A percentile compares a stretch with the other conserved stretches of the same genome.
Conservation (phyloP, 75 land plant species). For the Selaginella moellendorffii region DNA sequence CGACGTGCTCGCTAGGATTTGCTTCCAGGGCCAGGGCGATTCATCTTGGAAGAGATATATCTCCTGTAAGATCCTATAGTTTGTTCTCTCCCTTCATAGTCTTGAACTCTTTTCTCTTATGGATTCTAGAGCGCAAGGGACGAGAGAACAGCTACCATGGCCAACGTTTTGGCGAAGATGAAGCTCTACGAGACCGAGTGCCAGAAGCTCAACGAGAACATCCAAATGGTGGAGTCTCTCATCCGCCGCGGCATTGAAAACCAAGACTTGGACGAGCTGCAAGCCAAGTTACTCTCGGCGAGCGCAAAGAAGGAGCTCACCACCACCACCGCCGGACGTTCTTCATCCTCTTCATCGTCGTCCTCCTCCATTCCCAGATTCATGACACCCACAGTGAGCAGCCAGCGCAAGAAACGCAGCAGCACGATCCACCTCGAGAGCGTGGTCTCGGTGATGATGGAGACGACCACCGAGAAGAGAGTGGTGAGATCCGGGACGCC, state of each 20-base stretch:
- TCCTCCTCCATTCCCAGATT: background rate
- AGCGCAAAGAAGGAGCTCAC: background rate
- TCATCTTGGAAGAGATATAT: slow-evolving; percentile 33
- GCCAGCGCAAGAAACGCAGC: background rate
- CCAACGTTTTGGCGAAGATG: slow-evolving; percentile 30
- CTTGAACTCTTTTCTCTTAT: too few species aligned
- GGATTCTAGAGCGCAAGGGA: slow-evolving; percentile 26
- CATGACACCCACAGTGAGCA: background rate
- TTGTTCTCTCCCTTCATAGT: too few species aligned
- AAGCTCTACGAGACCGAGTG: slow-evolving; percentile 39
- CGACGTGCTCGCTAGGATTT: slow-evolving; percentile 59
- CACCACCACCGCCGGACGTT: too few species aligned
- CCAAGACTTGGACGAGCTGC: background rate
- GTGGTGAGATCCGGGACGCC: too few species aligned
- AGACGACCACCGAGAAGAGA: too few species aligned
- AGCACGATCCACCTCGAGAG: background rate
- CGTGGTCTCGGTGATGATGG: too few species aligned
- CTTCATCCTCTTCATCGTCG: too few species aligned
- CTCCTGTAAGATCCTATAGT: slow-evolving; percentile 27
- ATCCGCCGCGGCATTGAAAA: background rate
- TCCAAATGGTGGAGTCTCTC: slow-evolving; percentile 16
- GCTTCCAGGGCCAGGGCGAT: slow-evolving; percentile 53
- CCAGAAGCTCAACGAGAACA: slow-evolving; percentile 29
- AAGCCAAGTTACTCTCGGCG: background rate
- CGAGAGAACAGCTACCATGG: slow-evolving; percentile 28